phyloP scores from a whole-genome alignment of 2,329 filamentous ascomycete genomes.

The Aspergillus arachidicola region DNA sequence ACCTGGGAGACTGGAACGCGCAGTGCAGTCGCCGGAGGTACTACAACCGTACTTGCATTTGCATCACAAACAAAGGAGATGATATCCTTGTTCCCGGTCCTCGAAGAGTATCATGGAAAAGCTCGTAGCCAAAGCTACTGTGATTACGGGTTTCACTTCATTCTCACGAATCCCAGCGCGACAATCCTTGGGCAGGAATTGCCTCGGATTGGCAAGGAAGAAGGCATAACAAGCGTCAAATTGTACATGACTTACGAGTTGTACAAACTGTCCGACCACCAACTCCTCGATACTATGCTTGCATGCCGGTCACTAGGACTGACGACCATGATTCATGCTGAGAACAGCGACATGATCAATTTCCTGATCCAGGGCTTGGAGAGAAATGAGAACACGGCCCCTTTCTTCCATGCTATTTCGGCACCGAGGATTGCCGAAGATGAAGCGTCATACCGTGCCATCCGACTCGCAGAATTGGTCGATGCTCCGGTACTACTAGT shows the following conservation, averaged over 20 bases:
- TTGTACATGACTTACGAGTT: slow-evolving; percentile 52
- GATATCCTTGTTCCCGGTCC: slow-evolving; percentile 41
- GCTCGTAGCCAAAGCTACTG: slow-evolving; percentile 53
- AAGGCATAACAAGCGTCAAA: slow-evolving; percentile 50
- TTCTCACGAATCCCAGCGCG: slow-evolving; percentile 37
- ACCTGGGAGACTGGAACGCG: slow-evolving; percentile 46
- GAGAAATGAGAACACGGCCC: slow-evolving; percentile 34
- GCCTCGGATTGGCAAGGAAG: slow-evolving; percentile 32
- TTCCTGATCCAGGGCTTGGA: slow-evolving; percentile 41
- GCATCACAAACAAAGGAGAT: slow-evolving; percentile 55
- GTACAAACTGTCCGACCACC: slow-evolving; percentile 43
- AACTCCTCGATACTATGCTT: slow-evolving; percentile 50
- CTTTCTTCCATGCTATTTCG: slow-evolving; percentile 48
- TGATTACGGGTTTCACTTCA: slow-evolving; percentile 57
- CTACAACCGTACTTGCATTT: slow-evolving; percentile 63
- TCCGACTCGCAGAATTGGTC: slow-evolving; percentile 53
- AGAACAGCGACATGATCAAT: slow-evolving; percentile 50
- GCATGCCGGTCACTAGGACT: slow-evolving; percentile 43
- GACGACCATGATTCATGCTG: slow-evolving; percentile 53
- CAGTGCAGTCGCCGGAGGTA: slow-evolving; percentile 51
- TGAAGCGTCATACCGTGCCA: slow-evolving; percentile 54
- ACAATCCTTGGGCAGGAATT: slow-evolving; percentile 42
- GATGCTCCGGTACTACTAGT: slow-evolving; percentile 58
- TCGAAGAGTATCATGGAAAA: slow-evolving; percentile 52
- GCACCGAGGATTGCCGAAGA: slow-evolving; percentile 45